Conservation (phyloP, 345 rosid species). For the Linum lewisii region DNA sequence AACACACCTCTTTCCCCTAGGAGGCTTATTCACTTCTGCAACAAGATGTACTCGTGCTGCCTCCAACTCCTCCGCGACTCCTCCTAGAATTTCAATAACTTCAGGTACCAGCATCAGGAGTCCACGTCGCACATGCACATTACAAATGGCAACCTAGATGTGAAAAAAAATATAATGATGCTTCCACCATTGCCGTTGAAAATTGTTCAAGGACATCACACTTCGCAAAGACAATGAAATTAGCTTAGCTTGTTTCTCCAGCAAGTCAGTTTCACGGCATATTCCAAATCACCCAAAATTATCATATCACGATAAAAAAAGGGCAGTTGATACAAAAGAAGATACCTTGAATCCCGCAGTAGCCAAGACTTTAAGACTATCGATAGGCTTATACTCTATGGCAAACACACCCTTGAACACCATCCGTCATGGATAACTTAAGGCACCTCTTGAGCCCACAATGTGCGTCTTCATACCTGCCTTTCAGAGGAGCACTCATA, state of each 20-base stretch:
- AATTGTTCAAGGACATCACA: neutral
- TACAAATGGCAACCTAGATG: constrained; percentile 63
- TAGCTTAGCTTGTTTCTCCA: constrained; percentile 6
- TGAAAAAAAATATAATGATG: neutral
- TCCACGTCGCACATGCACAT: constrained; percentile 67
- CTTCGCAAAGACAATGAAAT: neutral
- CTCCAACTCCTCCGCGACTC: constrained; percentile 69
- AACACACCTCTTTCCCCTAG: constrained; percentile 89
- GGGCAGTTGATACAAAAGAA: neutral
- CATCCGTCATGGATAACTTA: constrained; percentile 87
- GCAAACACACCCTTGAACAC: constrained; percentile 85
- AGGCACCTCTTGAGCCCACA: constrained; percentile 84
- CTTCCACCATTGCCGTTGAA: constrained; percentile 1
- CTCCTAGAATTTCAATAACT: constrained; percentile 71
- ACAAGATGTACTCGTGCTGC: constrained; percentile 62
- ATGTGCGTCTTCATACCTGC: constrained; percentile 58
- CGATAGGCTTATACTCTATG: constrained; percentile 84
- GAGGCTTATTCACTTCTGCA: constrained; percentile 79
- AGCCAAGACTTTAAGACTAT: constrained; percentile 65
- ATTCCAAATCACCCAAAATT: constrained; percentile 4
- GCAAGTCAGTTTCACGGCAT: constrained; percentile 6
- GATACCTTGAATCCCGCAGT: constrained; percentile 81
- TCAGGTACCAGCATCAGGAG: constrained; percentile 87
- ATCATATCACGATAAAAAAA: neutral
- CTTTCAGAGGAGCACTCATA: constrained; percentile 58